Base-by-base conservation (phyloP, 139 green algal species). In the Eudorina sp. region DNA sequence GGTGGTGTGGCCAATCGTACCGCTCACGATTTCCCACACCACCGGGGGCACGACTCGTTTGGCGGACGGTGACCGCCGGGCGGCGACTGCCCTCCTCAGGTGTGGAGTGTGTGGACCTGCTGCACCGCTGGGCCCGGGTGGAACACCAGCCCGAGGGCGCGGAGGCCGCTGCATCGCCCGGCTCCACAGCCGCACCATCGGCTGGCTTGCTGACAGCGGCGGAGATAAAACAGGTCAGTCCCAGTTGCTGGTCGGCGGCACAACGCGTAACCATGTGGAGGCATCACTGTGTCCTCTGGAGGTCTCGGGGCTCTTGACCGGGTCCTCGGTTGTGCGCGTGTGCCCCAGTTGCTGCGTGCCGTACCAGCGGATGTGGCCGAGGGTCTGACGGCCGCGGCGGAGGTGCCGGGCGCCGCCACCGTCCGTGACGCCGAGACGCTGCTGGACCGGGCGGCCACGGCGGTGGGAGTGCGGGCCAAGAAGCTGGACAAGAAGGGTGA, bases 401-500 rank as follows among this genome's bases (percentile, higher is more conserved):
- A 91, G 14, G 88, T 77, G 31, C 64, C 93, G 8, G 83, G 38
- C 21, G 90, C 85, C 38, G 66, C 62, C 34, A 85, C 27, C 45
- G 41, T 89, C 13, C 79, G 83, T 60, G 90, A 92, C 7, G 46
- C 89, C 16, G 51, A 89, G 45, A 21, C 55, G 0, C 86, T 90
- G 40, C 64, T 98, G 60, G 90, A 95, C 25, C 73, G 76, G 25
- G 90, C 88, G 46, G 93, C 92, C 0, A 83, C 90, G 41, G 92
- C 90, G n/a, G 91, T 88, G 0, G 95, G 96, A 53, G 51, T 97
- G 73, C 93, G 96, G 27, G 77, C 97, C 48, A 84, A 70, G 46
- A 76, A 66, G 18, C 89, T 97, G 41, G 96, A 98, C 90, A 98
- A 97, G 84, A 98, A 97, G 92, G 83, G 77, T 23, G 76, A 88